Percentiles rank a stretch among this genome's conserved stretches.
Conservation (phyloP, 1,284 basidiomycete genomes). For the Cryptococcus jaspeensis region DNA sequence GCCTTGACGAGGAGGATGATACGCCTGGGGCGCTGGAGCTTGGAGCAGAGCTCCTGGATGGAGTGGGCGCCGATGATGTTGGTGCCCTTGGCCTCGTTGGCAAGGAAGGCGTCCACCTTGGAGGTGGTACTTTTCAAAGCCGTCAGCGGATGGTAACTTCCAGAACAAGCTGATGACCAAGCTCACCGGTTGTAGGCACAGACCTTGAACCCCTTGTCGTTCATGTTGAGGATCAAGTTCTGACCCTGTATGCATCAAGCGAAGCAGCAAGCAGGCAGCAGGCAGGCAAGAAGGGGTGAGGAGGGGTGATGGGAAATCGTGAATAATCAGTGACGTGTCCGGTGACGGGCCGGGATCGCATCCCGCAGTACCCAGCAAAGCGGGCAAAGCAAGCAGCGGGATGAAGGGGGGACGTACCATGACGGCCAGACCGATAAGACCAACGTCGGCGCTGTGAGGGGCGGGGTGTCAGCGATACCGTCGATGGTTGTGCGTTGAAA, state of each 20-base stretch:
- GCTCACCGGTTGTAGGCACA: slow-evolving; percentile 85
- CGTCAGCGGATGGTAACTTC: slow-evolving; percentile 1
- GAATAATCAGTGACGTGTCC: slow-evolving; percentile 12
- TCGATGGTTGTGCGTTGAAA: background rate
- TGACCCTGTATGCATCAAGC: slow-evolving; percentile 64
- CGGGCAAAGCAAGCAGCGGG: background rate
- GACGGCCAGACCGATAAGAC: slow-evolving; percentile 77
- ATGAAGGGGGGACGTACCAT: slow-evolving; percentile 64
- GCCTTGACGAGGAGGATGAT: slow-evolving; percentile 86
- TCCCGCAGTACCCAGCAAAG: background rate
- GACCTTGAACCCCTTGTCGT: slow-evolving; percentile 98
- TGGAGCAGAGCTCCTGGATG: slow-evolving; percentile 72
- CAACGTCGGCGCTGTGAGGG: slow-evolving; percentile 44
- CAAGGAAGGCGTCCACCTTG: slow-evolving; percentile 95
- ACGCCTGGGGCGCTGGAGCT: slow-evolving; percentile 63
- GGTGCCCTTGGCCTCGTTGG: slow-evolving; percentile 97
- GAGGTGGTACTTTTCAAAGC: slow-evolving; percentile 63
- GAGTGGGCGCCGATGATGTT: slow-evolving; percentile 94
- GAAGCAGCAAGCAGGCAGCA: background rate
- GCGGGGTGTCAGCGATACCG: slow-evolving; percentile 4
- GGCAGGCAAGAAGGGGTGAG: background rate
- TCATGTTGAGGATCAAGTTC: slow-evolving; percentile 97
- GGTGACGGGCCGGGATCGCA: background rate
- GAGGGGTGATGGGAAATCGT: background rate
- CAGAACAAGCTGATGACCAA: background rate